phyloP scores from a whole-genome alignment of 805 yeast species.

The Grigorovia transvaalensis region DNA sequence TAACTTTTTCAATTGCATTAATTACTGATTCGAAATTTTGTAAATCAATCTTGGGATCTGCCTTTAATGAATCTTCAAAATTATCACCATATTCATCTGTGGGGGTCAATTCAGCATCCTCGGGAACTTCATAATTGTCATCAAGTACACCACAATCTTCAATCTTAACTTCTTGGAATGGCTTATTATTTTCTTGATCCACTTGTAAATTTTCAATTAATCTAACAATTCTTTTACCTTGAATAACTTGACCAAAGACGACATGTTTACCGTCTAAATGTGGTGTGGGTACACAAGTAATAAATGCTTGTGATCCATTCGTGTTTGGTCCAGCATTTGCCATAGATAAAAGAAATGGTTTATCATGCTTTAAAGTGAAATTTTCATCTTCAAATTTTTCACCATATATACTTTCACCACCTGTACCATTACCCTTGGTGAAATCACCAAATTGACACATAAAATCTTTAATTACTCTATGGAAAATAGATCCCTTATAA shows the following conservation, averaged over 20 bases:
- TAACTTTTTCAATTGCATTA: slow-evolving; percentile 52
- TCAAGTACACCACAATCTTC: slow-evolving; percentile 72
- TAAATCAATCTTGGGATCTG: slow-evolving; percentile 56
- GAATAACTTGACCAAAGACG: slow-evolving; percentile 82
- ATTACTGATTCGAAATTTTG: slow-evolving; percentile 56
- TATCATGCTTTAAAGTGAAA: slow-evolving; percentile 63
- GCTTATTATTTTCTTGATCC: slow-evolving; percentile 53
- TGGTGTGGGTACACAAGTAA: slow-evolving; percentile 87
- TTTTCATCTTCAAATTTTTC: slow-evolving; percentile 87
- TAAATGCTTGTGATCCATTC: slow-evolving; percentile 91
- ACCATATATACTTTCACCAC: slow-evolving; percentile 77
- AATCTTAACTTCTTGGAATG: slow-evolving; percentile 58
- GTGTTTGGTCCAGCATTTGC: slow-evolving; percentile 95
- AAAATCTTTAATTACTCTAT: slow-evolving; percentile 78
- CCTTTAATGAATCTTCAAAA: slow-evolving; percentile 66
- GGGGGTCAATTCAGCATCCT: slow-evolving; percentile 33
- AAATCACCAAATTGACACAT: slow-evolving; percentile 97
- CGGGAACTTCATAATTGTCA: slow-evolving; percentile 41
- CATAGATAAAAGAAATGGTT: slow-evolving; percentile 87
- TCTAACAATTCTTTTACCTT: slow-evolving; percentile 74
- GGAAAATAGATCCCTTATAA: slow-evolving; percentile 84
- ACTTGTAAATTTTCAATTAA: slow-evolving; percentile 64
- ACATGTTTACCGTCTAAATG: slow-evolving; percentile 94
- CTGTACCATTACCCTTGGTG: slow-evolving; percentile 61
- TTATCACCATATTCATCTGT: slow-evolving; percentile 81